Conservation (phyloP, 306 rosid genomes). For the Crotalaria pallida region DNA sequence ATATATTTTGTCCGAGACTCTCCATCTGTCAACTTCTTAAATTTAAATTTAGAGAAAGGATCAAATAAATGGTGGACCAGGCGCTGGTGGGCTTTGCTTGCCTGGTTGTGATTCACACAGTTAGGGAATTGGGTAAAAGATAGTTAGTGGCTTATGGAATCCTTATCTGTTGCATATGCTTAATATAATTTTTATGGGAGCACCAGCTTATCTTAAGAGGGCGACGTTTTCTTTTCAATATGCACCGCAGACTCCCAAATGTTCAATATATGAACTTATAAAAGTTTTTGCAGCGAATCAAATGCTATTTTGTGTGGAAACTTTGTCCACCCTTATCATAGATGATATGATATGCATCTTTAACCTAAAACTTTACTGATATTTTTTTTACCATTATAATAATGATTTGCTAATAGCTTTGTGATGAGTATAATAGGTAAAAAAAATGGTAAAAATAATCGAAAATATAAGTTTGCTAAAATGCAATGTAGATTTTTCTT, state of each 20-base stretch:
- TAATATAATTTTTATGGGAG: neutral
- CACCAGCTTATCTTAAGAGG: conserved; percentile 19
- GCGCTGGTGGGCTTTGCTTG: neutral
- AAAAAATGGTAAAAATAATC: too few species aligned
- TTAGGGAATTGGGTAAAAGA: neutral
- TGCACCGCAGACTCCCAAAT: neutral
- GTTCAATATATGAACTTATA: conserved; percentile 1
- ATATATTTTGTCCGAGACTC: neutral
- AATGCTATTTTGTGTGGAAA: conserved; percentile 19
- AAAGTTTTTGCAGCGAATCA: conserved; percentile 26
- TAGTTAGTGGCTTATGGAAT: neutral
- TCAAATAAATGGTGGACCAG: conserved; percentile 7
- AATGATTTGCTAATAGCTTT: too few species aligned
- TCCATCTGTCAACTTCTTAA: conserved; percentile 6
- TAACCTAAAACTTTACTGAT: neutral
- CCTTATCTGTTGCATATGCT: neutral
- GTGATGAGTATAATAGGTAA: too few species aligned
- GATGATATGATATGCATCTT: neutral
- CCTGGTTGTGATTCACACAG: neutral
- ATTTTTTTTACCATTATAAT: neutral
- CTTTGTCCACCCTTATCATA: neutral
- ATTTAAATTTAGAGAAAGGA: neutral
- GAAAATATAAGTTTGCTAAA: neutral
- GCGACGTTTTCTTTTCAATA: conserved; percentile 12
- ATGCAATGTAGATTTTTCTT: neutral